Evolutionary conservation across 305 asterid genomes (phyloP).

Genomic region (Petunia hybrid): DNA sequence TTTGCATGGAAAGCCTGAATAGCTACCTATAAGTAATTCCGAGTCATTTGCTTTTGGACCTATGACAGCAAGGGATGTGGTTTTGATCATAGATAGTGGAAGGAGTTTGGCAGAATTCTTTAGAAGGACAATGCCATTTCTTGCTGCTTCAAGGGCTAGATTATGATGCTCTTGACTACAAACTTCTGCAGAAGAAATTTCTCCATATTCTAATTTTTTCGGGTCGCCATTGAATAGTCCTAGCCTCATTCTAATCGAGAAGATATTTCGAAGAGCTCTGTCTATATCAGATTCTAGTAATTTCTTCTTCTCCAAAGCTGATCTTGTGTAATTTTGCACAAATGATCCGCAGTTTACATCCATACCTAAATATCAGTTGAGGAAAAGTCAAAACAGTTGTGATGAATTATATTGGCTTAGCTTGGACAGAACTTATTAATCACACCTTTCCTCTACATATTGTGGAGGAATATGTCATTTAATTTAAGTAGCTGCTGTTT

Average conservation of each 20-base stretch:
- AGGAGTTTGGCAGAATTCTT: constrained; percentile 53
- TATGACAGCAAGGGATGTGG: constrained; percentile 56
- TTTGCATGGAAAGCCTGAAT: constrained; percentile 70
- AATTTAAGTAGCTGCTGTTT: background rate
- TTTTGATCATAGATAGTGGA: constrained; percentile 54
- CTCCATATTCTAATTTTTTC: constrained; percentile 42
- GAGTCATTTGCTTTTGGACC: constrained; percentile 65
- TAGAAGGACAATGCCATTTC: constrained; percentile 61
- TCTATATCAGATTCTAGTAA: constrained; percentile 62
- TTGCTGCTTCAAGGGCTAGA: constrained; percentile 63
- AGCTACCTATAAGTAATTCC: constrained; percentile 62
- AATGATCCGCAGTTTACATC: constrained; percentile 69
- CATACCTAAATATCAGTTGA: constrained; percentile 49
- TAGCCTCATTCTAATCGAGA: constrained; percentile 62
- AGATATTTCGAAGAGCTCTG: constrained; percentile 62
- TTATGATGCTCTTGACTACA: constrained; percentile 59
- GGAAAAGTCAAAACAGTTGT: background rate
- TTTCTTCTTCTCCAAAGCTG: constrained; percentile 57
- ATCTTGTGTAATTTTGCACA: constrained; percentile 50
- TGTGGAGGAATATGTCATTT: background rate
- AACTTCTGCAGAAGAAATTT: constrained; percentile 48
- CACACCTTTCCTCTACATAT: background rate
- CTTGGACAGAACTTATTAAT: background rate
- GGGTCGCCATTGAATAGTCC: constrained; percentile 66
- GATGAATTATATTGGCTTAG: background rate